Base-by-base conservation (phyloP, 2,329 filamentous ascomycete genomes). In the Ophiocordyceps unilateralis region DNA sequence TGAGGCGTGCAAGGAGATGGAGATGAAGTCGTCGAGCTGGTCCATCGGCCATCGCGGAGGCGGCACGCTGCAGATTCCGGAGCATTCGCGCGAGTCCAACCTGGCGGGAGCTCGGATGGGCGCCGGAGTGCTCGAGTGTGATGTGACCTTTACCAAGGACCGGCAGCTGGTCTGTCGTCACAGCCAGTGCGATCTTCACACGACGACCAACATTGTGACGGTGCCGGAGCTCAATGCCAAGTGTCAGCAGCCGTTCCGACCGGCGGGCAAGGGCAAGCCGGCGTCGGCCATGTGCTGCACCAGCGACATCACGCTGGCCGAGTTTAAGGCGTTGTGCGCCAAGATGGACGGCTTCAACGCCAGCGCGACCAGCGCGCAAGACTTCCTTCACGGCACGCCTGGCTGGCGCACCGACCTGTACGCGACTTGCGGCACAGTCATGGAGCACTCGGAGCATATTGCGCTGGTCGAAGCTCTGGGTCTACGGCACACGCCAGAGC, bases 231-330 rank as follows among this genome's bases (percentile, higher is more conserved):
- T 82, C 41, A 75, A 73, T 46, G 68, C 68, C 43, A 82, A 81
- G 60, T 82, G 78, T 61, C 73, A 69, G 3, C 55, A 59, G 42
- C 76, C 75, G 0, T 83, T 83, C 58, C 58, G 57, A n/a, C 72
- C 78, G 0, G 69, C 74, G 5, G 57, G 57, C 15, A 60, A 66
- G 47, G 72, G 68, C 42, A 52, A 50, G 44, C 53, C 64, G 1
- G 80, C 80, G 1, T 66, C 62, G 15, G 79, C 78, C 12, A 73
- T 72, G 49, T 84, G 80, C 66, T 84, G 80, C 66, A 83, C 80
- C 3, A 76, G 70, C 50, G 81, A 84, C 54, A 73, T 84, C 53
- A 83, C 79, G 1, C 61, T 80, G 30, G 66, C 66, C 39, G 81
- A 84, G 59, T 83, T 75, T 66, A 74, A 76, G 58, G 64, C 68